Percentiles rank a stretch among this genome's conserved stretches.
These are phyloP conservation scores for Uronychia setigera DNA, from an alignment of 73 alveolate genomes.

Conservation along the genomic window DNA sequence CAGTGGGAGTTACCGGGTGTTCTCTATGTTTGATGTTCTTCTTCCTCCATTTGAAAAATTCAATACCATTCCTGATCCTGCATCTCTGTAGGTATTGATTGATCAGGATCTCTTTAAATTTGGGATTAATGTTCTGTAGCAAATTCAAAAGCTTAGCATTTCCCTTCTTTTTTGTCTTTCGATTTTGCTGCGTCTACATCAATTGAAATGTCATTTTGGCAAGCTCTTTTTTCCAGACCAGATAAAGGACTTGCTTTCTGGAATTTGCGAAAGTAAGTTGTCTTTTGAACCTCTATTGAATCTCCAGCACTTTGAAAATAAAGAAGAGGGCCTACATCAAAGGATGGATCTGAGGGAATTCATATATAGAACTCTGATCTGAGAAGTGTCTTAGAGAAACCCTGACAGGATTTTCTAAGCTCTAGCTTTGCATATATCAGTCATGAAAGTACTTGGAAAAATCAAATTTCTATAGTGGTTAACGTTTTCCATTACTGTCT, in stretches of 20 bases:
- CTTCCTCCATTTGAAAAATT: neutral
- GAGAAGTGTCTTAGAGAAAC: neutral
- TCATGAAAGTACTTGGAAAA: too few relatives aligned
- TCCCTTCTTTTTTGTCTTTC: neutral
- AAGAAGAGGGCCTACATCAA: neutral
- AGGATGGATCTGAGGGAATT: neutral
- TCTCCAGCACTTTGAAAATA: neutral
- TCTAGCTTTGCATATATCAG: neutral
- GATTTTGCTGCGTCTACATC: neutral
- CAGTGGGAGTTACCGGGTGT: neutral
- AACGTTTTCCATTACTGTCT: too few relatives aligned
- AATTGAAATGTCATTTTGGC: neutral
- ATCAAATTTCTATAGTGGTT: too few relatives aligned
- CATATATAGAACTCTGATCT: neutral
- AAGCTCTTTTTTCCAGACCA: neutral
- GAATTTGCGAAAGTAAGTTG: neutral
- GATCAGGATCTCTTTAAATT: neutral
- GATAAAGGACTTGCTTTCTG: neutral
- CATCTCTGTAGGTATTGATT: neutral
- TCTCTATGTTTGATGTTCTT: neutral
- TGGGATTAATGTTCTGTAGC: neutral
- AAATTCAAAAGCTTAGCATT: neutral
- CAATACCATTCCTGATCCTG: neutral
- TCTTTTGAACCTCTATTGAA: neutral
- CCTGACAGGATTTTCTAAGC: neutral